phyloP scores from a whole-genome alignment of 331 rosid species.

The Quercus tomentella region DNA sequence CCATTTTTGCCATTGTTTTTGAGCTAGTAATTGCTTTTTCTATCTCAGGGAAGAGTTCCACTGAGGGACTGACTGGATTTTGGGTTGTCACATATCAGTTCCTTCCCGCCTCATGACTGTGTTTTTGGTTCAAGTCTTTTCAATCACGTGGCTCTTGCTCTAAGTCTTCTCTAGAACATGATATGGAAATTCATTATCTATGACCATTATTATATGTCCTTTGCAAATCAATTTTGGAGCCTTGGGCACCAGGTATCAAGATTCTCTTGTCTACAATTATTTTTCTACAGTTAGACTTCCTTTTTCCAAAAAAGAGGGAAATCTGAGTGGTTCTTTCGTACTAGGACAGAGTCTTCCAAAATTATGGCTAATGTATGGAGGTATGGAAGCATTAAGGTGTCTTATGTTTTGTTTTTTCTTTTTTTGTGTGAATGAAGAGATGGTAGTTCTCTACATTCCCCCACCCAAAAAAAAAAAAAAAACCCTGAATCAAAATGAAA shows the following conservation, averaged over 20 bases:
- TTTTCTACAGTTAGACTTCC: not conserved
- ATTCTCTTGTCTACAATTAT: not conserved
- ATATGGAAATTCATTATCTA: slow-evolving; percentile 21
- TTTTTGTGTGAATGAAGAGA: not conserved
- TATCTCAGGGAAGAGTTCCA: slow-evolving; percentile 22
- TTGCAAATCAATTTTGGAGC: slow-evolving; percentile 12
- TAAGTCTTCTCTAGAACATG: slow-evolving; percentile 14
- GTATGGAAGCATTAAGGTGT: no score
- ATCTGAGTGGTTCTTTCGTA: not conserved
- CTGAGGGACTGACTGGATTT: slow-evolving; percentile 1
- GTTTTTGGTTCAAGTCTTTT: slow-evolving; percentile 25
- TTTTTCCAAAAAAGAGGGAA: slow-evolving; percentile 1
- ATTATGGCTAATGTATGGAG: not conserved
- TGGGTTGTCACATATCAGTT: slow-evolving; percentile 9
- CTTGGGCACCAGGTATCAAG: slow-evolving; percentile 9
- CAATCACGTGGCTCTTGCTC: slow-evolving; percentile 27
- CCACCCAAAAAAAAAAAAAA: not conserved
- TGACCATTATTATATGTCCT: slow-evolving; percentile 4
- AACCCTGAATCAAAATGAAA: not conserved
- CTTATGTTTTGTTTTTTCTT: no score
- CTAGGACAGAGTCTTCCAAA: not conserved
- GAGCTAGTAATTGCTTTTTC: slow-evolving; percentile 22
- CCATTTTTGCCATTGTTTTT: no score
- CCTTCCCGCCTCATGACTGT: slow-evolving; percentile 13
- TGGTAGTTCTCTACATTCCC: not conserved